A percentile compares a stretch with the other conserved stretches of the same genome.
phyloP scores from a whole-genome alignment of 2,329 filamentous ascomycete species.

The Zymoseptoria passerinii region DNA sequence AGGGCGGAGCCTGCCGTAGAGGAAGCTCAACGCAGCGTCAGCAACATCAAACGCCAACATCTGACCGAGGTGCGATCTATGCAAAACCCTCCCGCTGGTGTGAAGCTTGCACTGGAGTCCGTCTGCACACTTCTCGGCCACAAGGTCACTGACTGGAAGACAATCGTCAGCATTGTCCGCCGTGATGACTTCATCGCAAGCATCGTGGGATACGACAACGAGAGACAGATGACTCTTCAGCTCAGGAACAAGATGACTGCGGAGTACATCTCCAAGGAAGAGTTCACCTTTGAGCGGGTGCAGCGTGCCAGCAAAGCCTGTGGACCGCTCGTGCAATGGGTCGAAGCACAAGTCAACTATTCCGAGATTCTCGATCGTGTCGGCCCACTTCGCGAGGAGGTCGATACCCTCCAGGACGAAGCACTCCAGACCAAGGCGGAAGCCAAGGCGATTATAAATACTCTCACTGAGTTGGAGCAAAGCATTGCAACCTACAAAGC shows the following conservation, averaged over 20 bases:
- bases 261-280: conserved; percentile 83
- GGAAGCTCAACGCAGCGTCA: conserved; percentile 91
- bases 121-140: conserved; percentile 92
- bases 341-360: conserved; percentile 91
- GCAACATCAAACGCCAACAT: conserved; percentile 96
- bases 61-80: conserved; percentile 96
- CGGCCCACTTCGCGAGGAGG: conserved; percentile 84
- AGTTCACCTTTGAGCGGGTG: conserved; percentile 94
- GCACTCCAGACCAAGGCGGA: conserved; percentile 88
- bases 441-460: conserved; percentile 83
- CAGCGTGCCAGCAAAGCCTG: conserved; percentile 95
- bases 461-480: conserved; percentile 71
- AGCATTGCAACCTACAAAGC: conserved; percentile 94
- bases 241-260: conserved; percentile 83
- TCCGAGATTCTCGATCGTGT: conserved; percentile 95
- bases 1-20: conserved; percentile 86
- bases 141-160: conserved; percentile 84
- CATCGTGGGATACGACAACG: conserved; percentile 96
- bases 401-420: conserved; percentile 75
- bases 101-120: conserved; percentile 87
- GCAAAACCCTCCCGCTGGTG: conserved; percentile 83
- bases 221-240: conserved; percentile 79
- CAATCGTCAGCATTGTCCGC: conserved; percentile 78
- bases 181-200: conserved; percentile 95
- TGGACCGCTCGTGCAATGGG: conserved; percentile 94